A percentile compares a stretch with the other conserved stretches of the same genome.
Evolutionary conservation across 1,284 basidiomycete genomes (phyloP).

Genomic region (Ceratobasidium sp.): DNA sequence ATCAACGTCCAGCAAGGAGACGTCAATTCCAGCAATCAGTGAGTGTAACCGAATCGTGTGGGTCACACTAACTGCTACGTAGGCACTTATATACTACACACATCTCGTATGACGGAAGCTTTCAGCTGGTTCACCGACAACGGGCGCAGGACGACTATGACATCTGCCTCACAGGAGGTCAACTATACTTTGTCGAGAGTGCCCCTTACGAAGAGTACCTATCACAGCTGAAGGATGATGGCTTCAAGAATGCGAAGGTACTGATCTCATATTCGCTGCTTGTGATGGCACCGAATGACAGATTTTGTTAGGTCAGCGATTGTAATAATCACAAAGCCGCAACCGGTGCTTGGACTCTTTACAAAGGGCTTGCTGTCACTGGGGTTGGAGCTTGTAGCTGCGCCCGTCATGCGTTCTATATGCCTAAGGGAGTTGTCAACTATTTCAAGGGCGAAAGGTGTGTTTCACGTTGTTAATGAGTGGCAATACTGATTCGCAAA

Average conservation of each 20-base stretch:
- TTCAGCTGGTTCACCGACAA: neutral
- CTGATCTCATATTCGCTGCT: too few relatives aligned
- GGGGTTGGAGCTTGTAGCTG: constrained; percentile 3
- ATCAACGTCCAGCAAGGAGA: neutral
- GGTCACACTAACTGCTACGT: too few relatives aligned
- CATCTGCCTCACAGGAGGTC: neutral
- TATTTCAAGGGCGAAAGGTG: constrained; percentile 19
- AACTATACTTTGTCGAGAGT: constrained; percentile 1
- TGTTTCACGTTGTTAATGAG: too few relatives aligned
- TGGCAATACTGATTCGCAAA: too few relatives aligned
- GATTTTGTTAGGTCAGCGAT: neutral
- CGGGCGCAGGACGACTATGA: neutral
- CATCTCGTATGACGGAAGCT: constrained; percentile 19
- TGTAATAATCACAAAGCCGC: constrained; percentile 25
- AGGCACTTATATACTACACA: neutral
- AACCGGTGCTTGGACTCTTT: neutral
- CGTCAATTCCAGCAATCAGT: neutral
- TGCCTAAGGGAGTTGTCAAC: neutral
- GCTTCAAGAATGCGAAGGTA: neutral
- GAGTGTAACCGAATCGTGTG: neutral
- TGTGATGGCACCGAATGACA: neutral
- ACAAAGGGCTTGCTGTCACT: neutral
- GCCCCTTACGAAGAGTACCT: neutral
- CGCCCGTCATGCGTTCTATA: neutral
- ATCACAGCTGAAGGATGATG: neutral